Evolutionary conservation across 768 basidiomycete species (phyloP), one percentile per base, ranked within the genome.

Genomic region (Suillus subluteus): DNA sequence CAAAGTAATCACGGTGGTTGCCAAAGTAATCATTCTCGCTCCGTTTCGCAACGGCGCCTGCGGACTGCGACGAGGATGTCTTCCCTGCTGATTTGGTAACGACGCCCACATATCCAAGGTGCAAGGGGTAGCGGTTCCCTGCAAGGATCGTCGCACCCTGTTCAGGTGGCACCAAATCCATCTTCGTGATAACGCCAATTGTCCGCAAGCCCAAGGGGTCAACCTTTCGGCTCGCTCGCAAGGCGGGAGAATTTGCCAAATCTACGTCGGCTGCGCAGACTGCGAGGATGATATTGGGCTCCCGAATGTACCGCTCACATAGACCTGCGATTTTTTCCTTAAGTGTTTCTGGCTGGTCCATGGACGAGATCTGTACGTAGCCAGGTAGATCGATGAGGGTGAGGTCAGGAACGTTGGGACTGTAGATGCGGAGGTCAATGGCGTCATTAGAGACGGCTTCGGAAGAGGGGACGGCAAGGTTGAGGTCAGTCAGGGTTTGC

Each of bases 191-290:
- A 18, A 99, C 98, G 37, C 98, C 98, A 70, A 99, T 96, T 2
- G 98, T 99, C 32, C 98, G 88, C 64, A 96, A 81, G 18, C 98
- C 98, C 18, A 52, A 52, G 26, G 97, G 97, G 74, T 99, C 98
- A 4, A 99, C 94, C 69, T 92, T 91, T 50, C 96, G 85, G 77
- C 95, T 96, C 0, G 98, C 96, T 61, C 95, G 85, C 61, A 99
- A 82, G 0, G 98, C 98, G 8, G 98, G 96, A 0, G 96, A 98
- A 78, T 99, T 99, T 67, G 98, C 98, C 15, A 99, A 85, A 80
- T 99, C 98, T 64, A 99, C 98, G 76, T 99, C 96, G 9, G 98
- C 98, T 9, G 98, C 94, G 75, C 98, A 99, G 21, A 99, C 94
- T 6, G 98, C 97, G 30, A 99, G 87, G 71, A 99, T 92, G 78